Evolutionary conservation across 148 eudicot species (phyloP).

Genomic region (Arctostaphylos glauca): DNA sequence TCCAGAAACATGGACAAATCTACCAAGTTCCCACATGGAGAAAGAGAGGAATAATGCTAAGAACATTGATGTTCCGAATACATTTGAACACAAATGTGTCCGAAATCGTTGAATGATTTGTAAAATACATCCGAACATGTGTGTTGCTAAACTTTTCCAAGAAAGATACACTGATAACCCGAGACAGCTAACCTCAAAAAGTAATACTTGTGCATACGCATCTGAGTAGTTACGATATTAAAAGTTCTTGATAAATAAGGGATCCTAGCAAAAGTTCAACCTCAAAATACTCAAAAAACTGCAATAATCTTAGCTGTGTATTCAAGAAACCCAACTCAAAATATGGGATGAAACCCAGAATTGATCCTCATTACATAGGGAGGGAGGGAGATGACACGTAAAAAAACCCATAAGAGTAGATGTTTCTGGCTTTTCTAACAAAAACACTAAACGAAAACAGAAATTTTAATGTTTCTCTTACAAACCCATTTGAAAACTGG

Average conservation of each 20-base stretch:
- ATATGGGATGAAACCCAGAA: neutral
- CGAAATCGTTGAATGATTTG: too few species aligned
- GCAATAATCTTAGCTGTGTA: neutral
- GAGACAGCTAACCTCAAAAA: neutral
- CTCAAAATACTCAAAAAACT: neutral
- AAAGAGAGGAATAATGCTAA: too few species aligned
- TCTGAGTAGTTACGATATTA: neutral
- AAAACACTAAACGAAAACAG: neutral
- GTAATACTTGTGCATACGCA: neutral
- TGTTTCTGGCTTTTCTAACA: neutral
- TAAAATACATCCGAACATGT: too few species aligned
- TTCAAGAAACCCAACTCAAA: neutral
- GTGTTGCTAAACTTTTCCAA: too few species aligned
- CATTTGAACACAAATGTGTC: too few species aligned
- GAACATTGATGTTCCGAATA: too few species aligned
- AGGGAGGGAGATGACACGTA: neutral
- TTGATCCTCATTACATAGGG: neutral
- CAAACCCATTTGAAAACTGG: constrained; percentile 10
- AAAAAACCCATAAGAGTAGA: neutral
- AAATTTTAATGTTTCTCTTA: neutral
- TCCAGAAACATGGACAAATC: neutral
- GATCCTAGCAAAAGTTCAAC: neutral
- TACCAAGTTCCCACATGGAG: too few species aligned
- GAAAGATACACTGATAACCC: neutral
- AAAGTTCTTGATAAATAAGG: neutral